Evolutionary conservation across 2,329 filamentous ascomycete species (phyloP).

Genomic region (Fusarium compactum): DNA sequence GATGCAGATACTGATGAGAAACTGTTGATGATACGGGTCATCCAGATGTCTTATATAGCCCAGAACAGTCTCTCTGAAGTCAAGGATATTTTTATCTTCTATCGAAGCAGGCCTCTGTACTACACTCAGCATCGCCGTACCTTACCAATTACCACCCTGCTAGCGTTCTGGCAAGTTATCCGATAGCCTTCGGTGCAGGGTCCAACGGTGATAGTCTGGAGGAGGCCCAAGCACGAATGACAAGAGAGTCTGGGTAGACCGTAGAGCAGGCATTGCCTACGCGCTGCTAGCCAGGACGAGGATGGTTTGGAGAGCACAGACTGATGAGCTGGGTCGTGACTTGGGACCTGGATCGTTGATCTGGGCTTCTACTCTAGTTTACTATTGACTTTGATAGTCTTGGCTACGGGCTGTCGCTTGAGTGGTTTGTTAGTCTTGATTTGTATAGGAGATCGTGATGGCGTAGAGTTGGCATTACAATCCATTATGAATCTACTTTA

Average conservation of each 20-base stretch:
- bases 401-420: neutral
- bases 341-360: slow-evolving; percentile 2
- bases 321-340: slow-evolving; percentile 1
- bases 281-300: slow-evolving; percentile 20
- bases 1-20: slow-evolving; percentile 26
- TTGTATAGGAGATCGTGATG: neutral
- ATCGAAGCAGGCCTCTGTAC: neutral
- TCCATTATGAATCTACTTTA: neutral
- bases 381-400: neutral
- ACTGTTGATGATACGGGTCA: slow-evolving; percentile 12
- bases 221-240: slow-evolving; percentile 25
- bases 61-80: neutral
- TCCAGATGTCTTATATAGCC: slow-evolving; percentile 32
- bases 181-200: slow-evolving; percentile 9
- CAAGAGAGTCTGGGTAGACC: slow-evolving; percentile 9
- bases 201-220: slow-evolving; percentile 1
- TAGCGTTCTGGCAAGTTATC: slow-evolving; percentile 2
- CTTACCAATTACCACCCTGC: slow-evolving; percentile 1
- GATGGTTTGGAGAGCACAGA: slow-evolving; percentile 9
- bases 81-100: slow-evolving; percentile 1
- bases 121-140: neutral
- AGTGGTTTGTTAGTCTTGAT: neutral
- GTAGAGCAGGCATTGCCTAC: neutral
- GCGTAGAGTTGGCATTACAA: neutral
- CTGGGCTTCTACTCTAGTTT: neutral